Evolutionary conservation across 345 rosid species (phyloP).

Genomic region (Eutrema japonicum): DNA sequence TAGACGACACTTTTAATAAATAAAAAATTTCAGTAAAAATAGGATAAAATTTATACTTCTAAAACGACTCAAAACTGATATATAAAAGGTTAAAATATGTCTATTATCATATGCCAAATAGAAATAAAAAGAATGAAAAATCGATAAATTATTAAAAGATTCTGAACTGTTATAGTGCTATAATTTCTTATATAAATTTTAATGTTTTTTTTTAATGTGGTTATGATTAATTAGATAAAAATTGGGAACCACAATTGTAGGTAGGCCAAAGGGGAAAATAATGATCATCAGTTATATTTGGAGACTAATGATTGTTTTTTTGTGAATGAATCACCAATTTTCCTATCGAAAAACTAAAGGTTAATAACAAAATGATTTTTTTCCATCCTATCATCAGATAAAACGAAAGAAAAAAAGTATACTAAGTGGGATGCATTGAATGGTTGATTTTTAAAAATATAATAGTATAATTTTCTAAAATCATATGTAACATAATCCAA

Average conservation of each 20-base stretch:
- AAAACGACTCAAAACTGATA: background rate
- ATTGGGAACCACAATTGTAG: constrained; percentile 21
- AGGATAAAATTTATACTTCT: background rate
- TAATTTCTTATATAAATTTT: background rate
- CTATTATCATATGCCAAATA: background rate
- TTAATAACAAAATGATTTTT: background rate
- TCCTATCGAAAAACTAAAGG: background rate
- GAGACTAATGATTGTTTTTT: constrained; percentile 31
- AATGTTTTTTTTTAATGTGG: background rate
- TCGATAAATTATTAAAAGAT: background rate
- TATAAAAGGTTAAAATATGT: background rate
- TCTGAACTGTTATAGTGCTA: constrained; percentile 7
- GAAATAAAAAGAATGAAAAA: background rate
- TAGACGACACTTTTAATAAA: background rate
- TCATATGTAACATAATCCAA: background rate
- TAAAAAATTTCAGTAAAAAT: background rate
- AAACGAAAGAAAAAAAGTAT: background rate
- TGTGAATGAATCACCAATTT: constrained; percentile 15
- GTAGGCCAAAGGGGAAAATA: constrained; percentile 36
- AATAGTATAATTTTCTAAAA: background rate
- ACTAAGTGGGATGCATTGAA: background rate
- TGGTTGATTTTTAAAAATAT: background rate
- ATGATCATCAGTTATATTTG: constrained; percentile 34
- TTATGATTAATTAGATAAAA: constrained; percentile 11
- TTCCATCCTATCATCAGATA: background rate